Base-by-base conservation (phyloP, 2,329 filamentous ascomycete genomes). In the Pestalotiopsis sp. region DNA sequence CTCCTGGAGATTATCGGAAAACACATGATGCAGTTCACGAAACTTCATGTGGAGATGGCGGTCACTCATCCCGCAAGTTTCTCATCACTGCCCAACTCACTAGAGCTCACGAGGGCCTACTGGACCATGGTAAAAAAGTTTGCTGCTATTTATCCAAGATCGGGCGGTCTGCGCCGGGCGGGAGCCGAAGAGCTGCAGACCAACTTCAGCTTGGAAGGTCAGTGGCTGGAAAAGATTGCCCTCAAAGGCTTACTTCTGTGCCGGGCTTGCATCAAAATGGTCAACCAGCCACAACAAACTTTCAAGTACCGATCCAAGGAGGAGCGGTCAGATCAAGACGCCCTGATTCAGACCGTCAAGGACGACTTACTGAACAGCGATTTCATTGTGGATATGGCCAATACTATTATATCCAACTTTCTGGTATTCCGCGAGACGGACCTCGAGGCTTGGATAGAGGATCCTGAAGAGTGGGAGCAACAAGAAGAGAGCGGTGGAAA, bases 391-490 rank as follows among this genome's bases (percentile, higher is more conserved):
- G 90, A 95, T 72, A 91, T 97, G 73, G 93, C 96, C 78, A 93
- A 96, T 72, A 85, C 91, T 13, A 90, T 97, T 68, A 93, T 99
- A 65, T 94, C 92, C 1, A 91, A 92, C 74, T 93, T 97, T 73
- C 96, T 99, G 78, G 88, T 96, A 49, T 96, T 98, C 79, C 90
- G 94, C 41, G 89, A 92, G 69, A 90, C 90, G 65, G 96, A 99
- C 79, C 87, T 98, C 1, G 90, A 94, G 70, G 92, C 94, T 69
- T 99, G 96, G 96, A 92, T 97, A 77, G 92, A 97, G 76, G 94
- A 97, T 69, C 94, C 95, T 0, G 94, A 99, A 78, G 94, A 97
- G 67, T 99, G 96, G 95, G 95, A 98, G 79, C 91, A 93, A 72
- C 90, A 92, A 75, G 94, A 98, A 82, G 94, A 97, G 75, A 92